A percentile compares a stretch with the other conserved stretches of the same genome.
Conservation (phyloP, 2,329 filamentous ascomycete genomes). For the Xylariaceae sp. region DNA sequence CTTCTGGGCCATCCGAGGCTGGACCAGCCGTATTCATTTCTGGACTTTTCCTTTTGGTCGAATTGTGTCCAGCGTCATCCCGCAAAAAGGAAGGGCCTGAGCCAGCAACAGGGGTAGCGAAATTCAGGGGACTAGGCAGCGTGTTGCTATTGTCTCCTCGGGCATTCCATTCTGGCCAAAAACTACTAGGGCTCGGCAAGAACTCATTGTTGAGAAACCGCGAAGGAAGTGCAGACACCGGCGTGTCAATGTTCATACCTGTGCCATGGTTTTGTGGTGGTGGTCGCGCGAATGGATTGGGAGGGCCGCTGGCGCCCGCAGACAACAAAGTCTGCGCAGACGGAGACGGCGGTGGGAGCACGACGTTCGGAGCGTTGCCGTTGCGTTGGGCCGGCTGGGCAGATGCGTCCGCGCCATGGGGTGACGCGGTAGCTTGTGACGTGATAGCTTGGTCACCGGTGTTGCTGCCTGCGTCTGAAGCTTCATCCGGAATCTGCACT, state of each 20-base stretch:
- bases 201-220: constrained; percentile 86
- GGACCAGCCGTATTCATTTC: constrained; percentile 44
- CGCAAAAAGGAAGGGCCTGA: constrained; percentile 62
- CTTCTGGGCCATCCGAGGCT: constrained; percentile 41
- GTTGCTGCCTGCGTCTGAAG: constrained; percentile 71
- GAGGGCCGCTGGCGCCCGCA: constrained; percentile 86
- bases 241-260: constrained; percentile 67
- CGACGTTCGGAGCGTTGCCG: constrained; percentile 63
- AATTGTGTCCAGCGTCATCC: constrained; percentile 44
- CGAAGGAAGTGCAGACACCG: constrained; percentile 89
- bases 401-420: constrained; percentile 59
- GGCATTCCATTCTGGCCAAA: constrained; percentile 90
- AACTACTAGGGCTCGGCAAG: constrained; percentile 84
- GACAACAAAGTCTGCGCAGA: constrained; percentile 82
- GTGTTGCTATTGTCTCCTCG: constrained; percentile 73
- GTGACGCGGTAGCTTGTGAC: constrained; percentile 40
- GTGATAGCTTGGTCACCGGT: constrained; percentile 61
- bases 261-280: constrained; percentile 64
- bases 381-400: constrained; percentile 52
- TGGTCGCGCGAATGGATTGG: constrained; percentile 92
- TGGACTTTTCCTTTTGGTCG: constrained; percentile 57
- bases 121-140: constrained; percentile 87
- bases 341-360: constrained; percentile 89
- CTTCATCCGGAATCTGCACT: constrained; percentile 92
- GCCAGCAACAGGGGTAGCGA: constrained; percentile 74